phyloP scores from a whole-genome alignment of 73 alveolate species.

The Blepharisma japonicum region DNA sequence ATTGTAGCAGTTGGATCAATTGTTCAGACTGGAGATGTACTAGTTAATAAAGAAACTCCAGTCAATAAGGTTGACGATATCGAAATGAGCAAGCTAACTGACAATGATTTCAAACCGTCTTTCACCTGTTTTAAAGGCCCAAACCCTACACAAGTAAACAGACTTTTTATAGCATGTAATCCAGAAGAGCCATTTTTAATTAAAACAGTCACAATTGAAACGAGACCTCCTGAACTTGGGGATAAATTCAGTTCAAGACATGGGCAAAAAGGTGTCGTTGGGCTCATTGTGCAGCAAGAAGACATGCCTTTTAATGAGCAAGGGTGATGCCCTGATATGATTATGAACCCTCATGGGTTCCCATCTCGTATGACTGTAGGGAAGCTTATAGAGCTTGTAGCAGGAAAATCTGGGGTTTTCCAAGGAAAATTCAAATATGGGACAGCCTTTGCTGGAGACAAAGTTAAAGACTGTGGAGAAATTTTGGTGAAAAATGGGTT shows the following conservation, averaged over 20 bases:
- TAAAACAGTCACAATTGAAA: conserved; percentile 84
- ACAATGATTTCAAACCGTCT: not conserved
- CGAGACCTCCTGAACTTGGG: conserved; percentile 97
- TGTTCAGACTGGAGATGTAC: conserved; percentile 82
- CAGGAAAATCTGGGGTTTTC: conserved; percentile 90
- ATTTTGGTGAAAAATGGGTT: conserved; percentile 82
- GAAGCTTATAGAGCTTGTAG: conserved; percentile 89
- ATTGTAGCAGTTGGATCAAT: conserved; percentile 80
- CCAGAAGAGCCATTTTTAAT: conserved; percentile 68
- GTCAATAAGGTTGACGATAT: conserved; percentile 33
- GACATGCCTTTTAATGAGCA: conserved; percentile 96
- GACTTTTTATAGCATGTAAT: conserved; percentile 74
- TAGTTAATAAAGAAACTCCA: conserved; percentile 81
- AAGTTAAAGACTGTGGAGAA: conserved; percentile 82
- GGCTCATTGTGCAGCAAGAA: conserved; percentile 96
- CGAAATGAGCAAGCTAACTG: conserved; percentile 6
- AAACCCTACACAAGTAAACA: conserved; percentile 65
- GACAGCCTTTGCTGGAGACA: conserved; percentile 97
- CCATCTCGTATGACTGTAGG: conserved; percentile 99
- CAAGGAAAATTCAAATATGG: conserved; percentile 94
- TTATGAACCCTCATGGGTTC: conserved; percentile 99
- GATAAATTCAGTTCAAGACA: conserved; percentile 97
- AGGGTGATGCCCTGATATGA: conserved; percentile 99
- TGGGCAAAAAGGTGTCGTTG: conserved; percentile 99
- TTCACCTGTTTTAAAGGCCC: conserved; percentile 57